Base-by-base conservation (phyloP, 2,329 filamentous ascomycete species). In the Sodiomyces alkalinus region DNA sequence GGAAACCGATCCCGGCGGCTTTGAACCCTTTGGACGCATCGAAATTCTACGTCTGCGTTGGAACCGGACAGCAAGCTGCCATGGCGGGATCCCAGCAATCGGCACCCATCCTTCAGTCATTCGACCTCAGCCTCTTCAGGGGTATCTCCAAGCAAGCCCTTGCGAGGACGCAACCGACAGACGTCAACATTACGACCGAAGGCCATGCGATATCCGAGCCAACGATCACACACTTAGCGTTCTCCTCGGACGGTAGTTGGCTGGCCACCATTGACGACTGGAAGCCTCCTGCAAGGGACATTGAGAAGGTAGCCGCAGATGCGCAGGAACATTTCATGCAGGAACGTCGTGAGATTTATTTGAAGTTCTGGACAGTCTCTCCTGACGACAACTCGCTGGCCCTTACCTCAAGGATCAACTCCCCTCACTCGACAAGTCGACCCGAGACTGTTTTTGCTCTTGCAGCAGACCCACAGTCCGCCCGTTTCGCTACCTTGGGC, bases 211-310 rank as follows among this genome's bases (percentile, higher is more conserved):
- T 96, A 27, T 64, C 71, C 10, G 80, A 93, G 40, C 87, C 90
- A 1, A 70, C 78, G 35, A 68, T 93, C 26, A 77, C 70, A 6
- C 69, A 79, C 31, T 58, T 96, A 28, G 68, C 75, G 23, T 72
- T 90, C 40, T 87, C 80, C 23, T 59, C 67, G 27, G 78, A 96
- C 45, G 87, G 87, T 12, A 66, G 73, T 39, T 96, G 87, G 86
- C 66, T 98, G 32, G 86, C 80, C 4, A 94, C 83, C 2, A 69
- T 92, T 2, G 90, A 98, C 47, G 80, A 86, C 44, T 98, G 90
- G 90, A 65, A 68, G 28, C 85, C 85, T 2, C 72, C 80, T 7
- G 55, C 58, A 9, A 60, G 68, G 34, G 85, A 94, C 44, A 53
- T 80, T 10, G 64, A 69, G 21, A 64, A 45, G 24, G 41, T 53